phyloP scores from a whole-genome alignment of 2,329 filamentous ascomycete species.

The Talaromyces sp. region DNA sequence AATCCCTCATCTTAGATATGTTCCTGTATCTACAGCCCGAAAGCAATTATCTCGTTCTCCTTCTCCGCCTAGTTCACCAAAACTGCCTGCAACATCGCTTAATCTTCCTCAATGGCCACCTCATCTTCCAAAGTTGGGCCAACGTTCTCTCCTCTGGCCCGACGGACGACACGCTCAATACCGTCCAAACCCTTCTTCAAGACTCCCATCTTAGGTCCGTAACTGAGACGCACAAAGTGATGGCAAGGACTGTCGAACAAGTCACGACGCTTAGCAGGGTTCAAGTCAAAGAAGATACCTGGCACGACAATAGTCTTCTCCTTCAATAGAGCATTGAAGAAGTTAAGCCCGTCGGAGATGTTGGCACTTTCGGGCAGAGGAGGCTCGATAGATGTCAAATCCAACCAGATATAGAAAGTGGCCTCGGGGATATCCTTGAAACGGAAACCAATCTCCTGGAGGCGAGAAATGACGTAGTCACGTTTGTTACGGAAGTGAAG shows the following conservation, averaged over 20 bases:
- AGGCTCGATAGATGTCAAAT: constrained; percentile 51
- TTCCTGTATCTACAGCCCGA: constrained; percentile 10
- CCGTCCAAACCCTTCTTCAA: constrained; percentile 77
- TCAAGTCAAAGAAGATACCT: constrained; percentile 96
- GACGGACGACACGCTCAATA: constrained; percentile 73
- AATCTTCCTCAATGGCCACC: constrained; percentile 37
- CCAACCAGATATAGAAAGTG: constrained; percentile 89
- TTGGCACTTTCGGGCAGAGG: constrained; percentile 60
- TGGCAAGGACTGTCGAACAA: constrained; percentile 94
- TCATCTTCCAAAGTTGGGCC: constrained; percentile 36
- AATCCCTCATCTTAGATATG: background rate
- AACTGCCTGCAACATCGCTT: background rate
- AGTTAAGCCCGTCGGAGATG: constrained; percentile 91
- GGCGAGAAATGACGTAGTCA: constrained; percentile 79
- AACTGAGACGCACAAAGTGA: constrained; percentile 82
- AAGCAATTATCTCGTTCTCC: background rate
- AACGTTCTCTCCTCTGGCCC: constrained; percentile 37
- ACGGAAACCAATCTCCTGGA: constrained; percentile 82
- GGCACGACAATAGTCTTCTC: constrained; percentile 97
- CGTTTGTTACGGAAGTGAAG: constrained; percentile 88
- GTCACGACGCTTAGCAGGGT: constrained; percentile 83
- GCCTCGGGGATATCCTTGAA: constrained; percentile 82
- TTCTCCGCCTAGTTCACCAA: background rate
- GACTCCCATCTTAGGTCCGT: constrained; percentile 77
- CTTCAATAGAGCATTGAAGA: constrained; percentile 89